Percentiles rank a stretch among this genome's conserved stretches.
These are phyloP conservation scores for Coemansia sp. DNA, from an alignment of 192 early-diverging fungal genomes.

Conservation along the genomic window DNA sequence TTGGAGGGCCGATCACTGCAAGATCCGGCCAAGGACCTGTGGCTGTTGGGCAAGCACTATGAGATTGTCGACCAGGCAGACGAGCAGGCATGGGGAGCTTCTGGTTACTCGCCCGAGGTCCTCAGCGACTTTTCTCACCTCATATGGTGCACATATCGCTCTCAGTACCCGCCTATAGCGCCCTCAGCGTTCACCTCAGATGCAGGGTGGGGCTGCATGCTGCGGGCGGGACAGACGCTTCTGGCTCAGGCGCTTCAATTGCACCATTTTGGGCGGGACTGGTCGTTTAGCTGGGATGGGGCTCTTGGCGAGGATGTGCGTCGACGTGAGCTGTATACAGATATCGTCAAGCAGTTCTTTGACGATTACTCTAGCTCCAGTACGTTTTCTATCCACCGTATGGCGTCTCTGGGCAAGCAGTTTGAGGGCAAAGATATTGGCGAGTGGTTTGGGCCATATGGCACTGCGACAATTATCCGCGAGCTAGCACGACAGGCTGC, in stretches of 20 bases:
- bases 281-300: slow-evolving; percentile 30
- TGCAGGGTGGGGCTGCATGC: slow-evolving; percentile 97
- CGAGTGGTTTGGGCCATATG: slow-evolving; percentile 97
- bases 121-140: slow-evolving; percentile 79
- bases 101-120: slow-evolving; percentile 57
- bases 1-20: slow-evolving; percentile 46
- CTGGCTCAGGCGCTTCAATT: slow-evolving; percentile 82
- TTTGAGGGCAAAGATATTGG: slow-evolving; percentile 86
- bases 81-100: slow-evolving; percentile 12
- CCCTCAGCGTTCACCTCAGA: slow-evolving; percentile 81
- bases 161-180: slow-evolving; percentile 81
- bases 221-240: slow-evolving; percentile 91
- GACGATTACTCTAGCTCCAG: slow-evolving; percentile 71
- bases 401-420: slow-evolving; percentile 81
- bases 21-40: slow-evolving; percentile 39
- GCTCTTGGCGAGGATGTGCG: slow-evolving; percentile 13
- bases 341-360: slow-evolving; percentile 79
- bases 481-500: slow-evolving; percentile 22
- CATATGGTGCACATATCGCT: slow-evolving; percentile 95
- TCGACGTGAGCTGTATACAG: slow-evolving; percentile 23
- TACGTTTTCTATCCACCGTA: slow-evolving; percentile 91
- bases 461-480: slow-evolving; percentile 28
- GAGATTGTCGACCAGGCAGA: slow-evolving; percentile 12
- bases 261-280: slow-evolving; percentile 72
- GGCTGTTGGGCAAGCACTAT: slow-evolving; percentile 55